Conservation (phyloP, 129 eudicot genomes). For the Rutidosis leptorrhynchoides region DNA sequence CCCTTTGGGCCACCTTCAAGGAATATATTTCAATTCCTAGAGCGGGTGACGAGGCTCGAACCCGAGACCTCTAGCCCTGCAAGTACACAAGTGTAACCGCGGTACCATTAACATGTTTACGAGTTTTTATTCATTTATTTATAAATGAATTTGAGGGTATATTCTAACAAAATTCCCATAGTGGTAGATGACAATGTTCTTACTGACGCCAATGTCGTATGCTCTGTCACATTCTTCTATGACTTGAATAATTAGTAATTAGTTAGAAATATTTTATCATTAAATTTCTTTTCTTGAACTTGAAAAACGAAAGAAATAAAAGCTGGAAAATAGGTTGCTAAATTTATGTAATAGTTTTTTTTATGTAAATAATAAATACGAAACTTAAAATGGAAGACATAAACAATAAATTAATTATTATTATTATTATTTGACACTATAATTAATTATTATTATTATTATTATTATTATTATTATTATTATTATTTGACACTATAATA, state of each 20-base stretch:
- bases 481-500: not conserved
- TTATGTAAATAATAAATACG: no score
- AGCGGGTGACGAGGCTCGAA: no score
- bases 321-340: not conserved
- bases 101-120: no score
- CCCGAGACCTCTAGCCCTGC: no score
- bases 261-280: not conserved
- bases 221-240: conserved; percentile 22
- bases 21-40: no score
- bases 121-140: not conserved
- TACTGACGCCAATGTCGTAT: conserved; percentile 27
- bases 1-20: no score
- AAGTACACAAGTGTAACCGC: no score
- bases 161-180: conserved; percentile 22
- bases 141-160: conserved; percentile 13
- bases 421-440: no score
- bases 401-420: no score
- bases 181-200: conserved; percentile 25
- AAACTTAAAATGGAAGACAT: not conserved
- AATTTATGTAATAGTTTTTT: no score
- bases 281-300: not conserved
- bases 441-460: no score
- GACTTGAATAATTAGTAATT: not conserved
- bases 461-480: no score
- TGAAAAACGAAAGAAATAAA: conserved; percentile 5